phyloP scores from a whole-genome alignment of 2,329 filamentous ascomycete species.

The Exophiala sideris region DNA sequence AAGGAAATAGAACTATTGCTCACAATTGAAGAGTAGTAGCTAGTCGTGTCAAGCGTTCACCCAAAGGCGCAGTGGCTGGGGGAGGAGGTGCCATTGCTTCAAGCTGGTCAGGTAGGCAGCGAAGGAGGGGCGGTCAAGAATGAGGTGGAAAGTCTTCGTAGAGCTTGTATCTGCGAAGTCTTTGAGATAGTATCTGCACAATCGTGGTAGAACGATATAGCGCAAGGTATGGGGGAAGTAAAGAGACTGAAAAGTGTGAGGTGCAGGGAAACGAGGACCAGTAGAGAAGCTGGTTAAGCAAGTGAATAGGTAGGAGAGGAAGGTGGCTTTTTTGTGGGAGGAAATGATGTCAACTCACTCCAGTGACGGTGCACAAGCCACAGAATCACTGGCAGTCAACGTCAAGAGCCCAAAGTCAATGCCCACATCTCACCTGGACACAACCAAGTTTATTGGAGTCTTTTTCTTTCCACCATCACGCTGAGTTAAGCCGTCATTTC shows the following conservation, averaged over 20 bases:
- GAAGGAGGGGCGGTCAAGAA: slow-evolving; percentile 21
- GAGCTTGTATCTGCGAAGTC: neutral
- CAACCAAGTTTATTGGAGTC: neutral
- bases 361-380: neutral
- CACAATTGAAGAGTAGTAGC: slow-evolving; percentile 81
- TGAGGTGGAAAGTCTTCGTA: neutral
- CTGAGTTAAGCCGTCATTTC: too few relatives aligned
- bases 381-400: neutral
- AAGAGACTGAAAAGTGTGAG: neutral
- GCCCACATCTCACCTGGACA: neutral
- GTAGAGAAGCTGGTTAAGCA: slow-evolving; percentile 1
- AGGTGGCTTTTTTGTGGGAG: slow-evolving; percentile 4
- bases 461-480: neutral
- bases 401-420: neutral
- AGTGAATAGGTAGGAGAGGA: neutral
- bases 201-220: too few relatives aligned
- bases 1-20: slow-evolving; percentile 3
- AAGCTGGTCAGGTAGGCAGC: slow-evolving; percentile 2
- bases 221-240: neutral
- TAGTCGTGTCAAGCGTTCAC: slow-evolving; percentile 71
- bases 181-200: too few relatives aligned
- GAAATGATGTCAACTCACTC: slow-evolving; percentile 14
- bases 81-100: slow-evolving; percentile 69
- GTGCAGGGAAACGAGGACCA: neutral
- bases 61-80: slow-evolving; percentile 64